Base-by-base conservation (phyloP, 805 yeast genomes). In the Metschnikowia cerradonensis region DNA sequence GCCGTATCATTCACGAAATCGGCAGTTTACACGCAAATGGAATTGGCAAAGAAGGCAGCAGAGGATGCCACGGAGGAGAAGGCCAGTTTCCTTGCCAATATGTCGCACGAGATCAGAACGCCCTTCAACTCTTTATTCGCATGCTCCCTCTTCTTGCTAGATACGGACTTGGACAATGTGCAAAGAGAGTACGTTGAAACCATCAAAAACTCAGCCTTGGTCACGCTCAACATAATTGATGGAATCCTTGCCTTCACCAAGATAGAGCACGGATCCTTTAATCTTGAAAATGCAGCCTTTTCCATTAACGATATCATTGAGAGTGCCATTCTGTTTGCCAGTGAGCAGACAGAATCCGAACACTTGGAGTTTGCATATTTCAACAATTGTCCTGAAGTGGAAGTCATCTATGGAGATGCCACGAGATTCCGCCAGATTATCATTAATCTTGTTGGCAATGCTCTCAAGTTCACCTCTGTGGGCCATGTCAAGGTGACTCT, bases 21-120 rank as follows among this genome's bases (percentile, higher is more conserved):
- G 0, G 66, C 67, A 34, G 62, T 79, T 15, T 79, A 77, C 57
- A 59, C 67, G 10, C 78, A 77, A 55, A 75, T 80, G 74, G 77
- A 75, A 55, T 50, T 72, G 10, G 73, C 74, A 7, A 69, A 69
- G 45, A 55, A 61, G 41, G 66, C 70, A 2, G 82, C 82, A 1
- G 81, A 77, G 52, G 80, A 75, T 47, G 81, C 82, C 3, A 77
- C 81, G 1, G 77, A 78, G 4, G 81, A 77, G 58, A 79, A 78
- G 62, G 79, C 82, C 3, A 77, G 79, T 47, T 79, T 79, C 58
- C 59, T 79, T 51, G 74, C 74, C 20, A 79, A 79, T 53, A 79
- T 79, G 83, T 78, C 82, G 1, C 83, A 79, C 56, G 83, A 79
- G 55, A 78, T 79, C 45, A 64, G 83, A 45, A 79, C 83, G 1